Evolutionary conservation across 768 basidiomycete species (phyloP).

Genomic region (Asterophora parasitica): DNA sequence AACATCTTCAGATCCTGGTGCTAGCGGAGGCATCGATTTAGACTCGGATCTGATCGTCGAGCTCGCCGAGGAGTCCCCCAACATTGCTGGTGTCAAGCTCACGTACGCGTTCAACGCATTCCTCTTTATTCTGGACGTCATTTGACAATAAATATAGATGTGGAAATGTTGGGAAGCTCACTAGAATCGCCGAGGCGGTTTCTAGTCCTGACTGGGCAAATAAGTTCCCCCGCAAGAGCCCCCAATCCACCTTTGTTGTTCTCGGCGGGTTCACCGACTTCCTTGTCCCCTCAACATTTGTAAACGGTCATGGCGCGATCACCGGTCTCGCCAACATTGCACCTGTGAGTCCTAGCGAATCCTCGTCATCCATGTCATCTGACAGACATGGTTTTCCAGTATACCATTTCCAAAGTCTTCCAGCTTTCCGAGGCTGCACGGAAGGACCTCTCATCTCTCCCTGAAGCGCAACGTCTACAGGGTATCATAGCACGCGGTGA

Average conservation of each 20-base stretch:
- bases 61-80: conserved; percentile 70
- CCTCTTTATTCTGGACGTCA: not conserved
- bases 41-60: conserved; percentile 85
- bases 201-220: conserved; percentile 51
- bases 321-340: conserved; percentile 85
- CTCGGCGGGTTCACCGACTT: conserved; percentile 87
- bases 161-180: conserved; percentile 88
- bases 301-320: conserved; percentile 82
- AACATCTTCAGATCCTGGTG: conserved; percentile 63
- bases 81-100: conserved; percentile 83
- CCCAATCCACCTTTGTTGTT: conserved; percentile 70
- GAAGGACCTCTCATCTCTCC: conserved; percentile 50
- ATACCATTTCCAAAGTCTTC: conserved; percentile 56
- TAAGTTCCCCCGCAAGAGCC: conserved; percentile 63
- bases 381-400: conserved; percentile 28
- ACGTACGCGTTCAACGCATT: conserved; percentile 50
- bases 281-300: conserved; percentile 65
- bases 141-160: conserved; percentile 44
- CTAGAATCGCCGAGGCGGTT: conserved; percentile 70
- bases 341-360: conserved; percentile 43
- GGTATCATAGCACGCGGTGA: conserved; percentile 79
- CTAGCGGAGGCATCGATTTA: conserved; percentile 84
- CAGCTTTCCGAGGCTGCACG: conserved; percentile 55
- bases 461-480: conserved; percentile 71
- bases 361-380: conserved; percentile 8